Evolutionary conservation across 805 yeast species (phyloP), one percentile per base, ranked within the genome.

Genomic region (Hemisphaericaspora nanyangensis): DNA sequence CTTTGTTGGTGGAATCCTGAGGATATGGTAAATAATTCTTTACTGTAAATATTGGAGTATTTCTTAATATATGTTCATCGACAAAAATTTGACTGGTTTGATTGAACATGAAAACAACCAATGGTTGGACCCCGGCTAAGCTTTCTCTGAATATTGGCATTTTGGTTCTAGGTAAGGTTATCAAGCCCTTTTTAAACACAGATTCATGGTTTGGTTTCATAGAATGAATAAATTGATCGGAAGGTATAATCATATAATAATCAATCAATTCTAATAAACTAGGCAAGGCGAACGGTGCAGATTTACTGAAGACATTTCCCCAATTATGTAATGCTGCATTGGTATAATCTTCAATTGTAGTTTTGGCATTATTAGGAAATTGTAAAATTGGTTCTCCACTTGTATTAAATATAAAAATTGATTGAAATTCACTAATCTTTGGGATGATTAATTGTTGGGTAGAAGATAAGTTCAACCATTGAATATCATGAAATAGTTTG

Each of bases 211-310:
- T 22, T 22, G 26, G 11, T 12, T 22, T 22, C 5, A 22, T 12
- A 8, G 11, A 8, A 12, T 8, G 39, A 17, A 25, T 50, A 46
- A 7, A 45, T 45, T 27, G 31, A 38, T 12, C 35, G 25, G 15
- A 40, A 1, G 76, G 76, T 6, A 72, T 37, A 4, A 72, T 53
- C 37, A 72, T 45, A 41, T 58, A 61, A 43, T 61, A 65, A 43
- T 71, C 72, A 4, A 54, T 48, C 33, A 73, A 49, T 16, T 56
- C 50, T 37, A 63, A 58, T 38, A 52, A 54, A 16, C 50, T 49
- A 13, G 72, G 70, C 11, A 72, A 46, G 16, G 52, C 46, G 42
- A 74, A 72, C 0, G 77, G 76, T 5, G 65, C 56, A 3, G 63
- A 49, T 6, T 50, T 47, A 17, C 51, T 52, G 12, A 68, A 30